Base-by-base conservation (phyloP, 257 asterid species). In the Solanum lycopersicoides region DNA sequence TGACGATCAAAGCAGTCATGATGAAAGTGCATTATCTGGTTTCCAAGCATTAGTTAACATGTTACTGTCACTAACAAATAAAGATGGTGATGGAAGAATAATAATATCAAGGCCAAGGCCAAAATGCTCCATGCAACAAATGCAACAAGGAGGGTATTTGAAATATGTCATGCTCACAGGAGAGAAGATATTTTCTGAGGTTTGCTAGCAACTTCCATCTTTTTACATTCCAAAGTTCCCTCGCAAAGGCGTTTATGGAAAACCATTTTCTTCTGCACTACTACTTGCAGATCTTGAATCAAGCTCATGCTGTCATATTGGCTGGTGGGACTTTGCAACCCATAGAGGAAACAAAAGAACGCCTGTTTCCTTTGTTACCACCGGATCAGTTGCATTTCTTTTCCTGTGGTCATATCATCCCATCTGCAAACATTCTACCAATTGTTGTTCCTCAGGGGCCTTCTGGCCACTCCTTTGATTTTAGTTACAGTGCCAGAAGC, bases 271-370 rank as follows among this genome's bases (percentile, higher is more conserved):
- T 82, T 82, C 39, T 60, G 82, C 21, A 63, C 80, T 89, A 13
- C 84, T 84, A 86, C 32, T 85, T 72, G 71, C 88, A 97, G 99
- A 91, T 97, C 73, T 79, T 92, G 41, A 88, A 92, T 91, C 92
- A 95, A 92, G 96, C 99, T 82, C 99, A 91, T 91, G 99, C 99
- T 74, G 93, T 97, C 77, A 89, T 97, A 85, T 90, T 97, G 92
- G 97, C 98, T 85, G 99, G 99, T 74, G 99, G 99, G 86, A 97
- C 99, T 37, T 91, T 97, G 82, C 99, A 94, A 88, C 99, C 99
- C 87, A 94, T 95, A 74, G 99, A 97, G 91, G 99, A 97, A 90
- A 95, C 96, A 71, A 97, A 93, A 91, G 99, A 97, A 87, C 92
- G 99, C 37, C 95, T 95, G 41, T 97, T 95, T 92, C 98, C 97